phyloP scores from a whole-genome alignment of 805 yeast genomes.

The Yarrowia sp. region DNA sequence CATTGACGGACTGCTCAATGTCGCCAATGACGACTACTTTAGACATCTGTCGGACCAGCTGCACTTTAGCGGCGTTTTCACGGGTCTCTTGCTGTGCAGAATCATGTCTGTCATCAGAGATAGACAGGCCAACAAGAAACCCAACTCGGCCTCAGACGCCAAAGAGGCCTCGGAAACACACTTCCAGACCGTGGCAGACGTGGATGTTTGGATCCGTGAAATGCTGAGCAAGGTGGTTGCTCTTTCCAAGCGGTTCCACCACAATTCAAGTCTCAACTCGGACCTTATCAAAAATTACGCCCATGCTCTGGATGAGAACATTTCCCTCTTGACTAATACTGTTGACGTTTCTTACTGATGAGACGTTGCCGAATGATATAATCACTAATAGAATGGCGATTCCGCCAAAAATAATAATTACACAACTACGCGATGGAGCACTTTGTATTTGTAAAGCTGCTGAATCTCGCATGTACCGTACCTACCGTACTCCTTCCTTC shows the following conservation, averaged over 20 bases:
- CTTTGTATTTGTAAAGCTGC: too few species aligned
- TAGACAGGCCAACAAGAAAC: slow-evolving; percentile 2
- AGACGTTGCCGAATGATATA: too few species aligned
- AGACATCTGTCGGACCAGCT: slow-evolving; percentile 70
- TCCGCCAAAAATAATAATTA: too few species aligned
- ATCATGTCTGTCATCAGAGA: slow-evolving; percentile 24
- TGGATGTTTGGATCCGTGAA: slow-evolving; percentile 14
- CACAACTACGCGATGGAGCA: too few species aligned
- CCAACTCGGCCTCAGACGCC: neutral
- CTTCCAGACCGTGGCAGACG: slow-evolving; percentile 7
- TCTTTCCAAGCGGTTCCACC: slow-evolving; percentile 3
- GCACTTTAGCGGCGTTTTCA: slow-evolving; percentile 43
- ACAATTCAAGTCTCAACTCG: neutral
- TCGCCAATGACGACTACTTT: slow-evolving; percentile 54
- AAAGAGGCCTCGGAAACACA: slow-evolving; percentile 21
- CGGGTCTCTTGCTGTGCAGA: slow-evolving; percentile 30
- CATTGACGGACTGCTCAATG: slow-evolving; percentile 42
- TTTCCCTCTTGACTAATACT: neutral
- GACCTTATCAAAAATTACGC: slow-evolving; percentile 12
- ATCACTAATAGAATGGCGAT: too few species aligned
- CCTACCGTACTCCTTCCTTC: too few species aligned
- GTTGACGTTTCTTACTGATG: neutral
- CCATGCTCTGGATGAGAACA: slow-evolving; percentile 2
- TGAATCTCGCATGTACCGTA: too few species aligned
- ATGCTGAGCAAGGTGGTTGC: slow-evolving; percentile 14